These are phyloP conservation scores for Hylodesmum podocarpum DNA, from an alignment of 306 rosid genomes.

Conservation along the genomic window DNA sequence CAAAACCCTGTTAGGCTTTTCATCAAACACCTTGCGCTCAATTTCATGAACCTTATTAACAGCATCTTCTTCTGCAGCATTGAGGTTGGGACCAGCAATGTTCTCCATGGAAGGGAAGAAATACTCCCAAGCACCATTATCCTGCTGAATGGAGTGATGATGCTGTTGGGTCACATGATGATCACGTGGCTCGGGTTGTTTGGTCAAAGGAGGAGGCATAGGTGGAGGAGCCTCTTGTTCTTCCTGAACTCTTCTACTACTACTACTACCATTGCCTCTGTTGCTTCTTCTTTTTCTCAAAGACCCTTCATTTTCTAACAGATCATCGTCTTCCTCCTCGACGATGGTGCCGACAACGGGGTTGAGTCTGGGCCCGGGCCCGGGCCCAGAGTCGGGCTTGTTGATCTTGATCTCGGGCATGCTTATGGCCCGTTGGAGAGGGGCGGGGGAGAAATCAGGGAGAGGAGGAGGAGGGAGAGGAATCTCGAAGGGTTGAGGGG, in stretches of 20 bases:
- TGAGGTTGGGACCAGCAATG: constrained; percentile 54
- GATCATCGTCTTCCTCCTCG: constrained; percentile 60
- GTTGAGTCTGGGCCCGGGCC: constrained; percentile 21
- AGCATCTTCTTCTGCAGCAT: constrained; percentile 40
- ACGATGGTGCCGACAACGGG: constrained; percentile 34
- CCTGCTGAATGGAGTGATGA: constrained; percentile 31
- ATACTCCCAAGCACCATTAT: constrained; percentile 52
- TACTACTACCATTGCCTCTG: background rate
- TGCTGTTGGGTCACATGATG: constrained; percentile 34
- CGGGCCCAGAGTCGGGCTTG: constrained; percentile 26
- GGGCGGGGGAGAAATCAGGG: constrained; percentile 29
- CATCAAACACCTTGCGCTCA: constrained; percentile 37
- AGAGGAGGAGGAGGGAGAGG: constrained; percentile 70
- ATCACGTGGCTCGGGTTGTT: constrained; percentile 23
- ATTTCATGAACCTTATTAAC: constrained; percentile 40
- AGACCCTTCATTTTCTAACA: constrained; percentile 46
- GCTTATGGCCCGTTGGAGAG: constrained; percentile 64
- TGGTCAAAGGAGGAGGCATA: constrained; percentile 31
- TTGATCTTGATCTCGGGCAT: constrained; percentile 73
- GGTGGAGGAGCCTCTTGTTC: constrained; percentile 41
- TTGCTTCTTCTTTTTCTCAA: constrained; percentile 38
- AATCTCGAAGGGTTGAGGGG: constrained; percentile 35
- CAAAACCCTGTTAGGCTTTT: constrained; percentile 40
- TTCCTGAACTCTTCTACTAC: constrained; percentile 30
- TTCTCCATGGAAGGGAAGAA: constrained; percentile 56